A percentile compares a stretch with the other conserved stretches of the same genome.
Conservation (phyloP, 2,329 filamentous ascomycete species). For the Orbilia quercus region DNA sequence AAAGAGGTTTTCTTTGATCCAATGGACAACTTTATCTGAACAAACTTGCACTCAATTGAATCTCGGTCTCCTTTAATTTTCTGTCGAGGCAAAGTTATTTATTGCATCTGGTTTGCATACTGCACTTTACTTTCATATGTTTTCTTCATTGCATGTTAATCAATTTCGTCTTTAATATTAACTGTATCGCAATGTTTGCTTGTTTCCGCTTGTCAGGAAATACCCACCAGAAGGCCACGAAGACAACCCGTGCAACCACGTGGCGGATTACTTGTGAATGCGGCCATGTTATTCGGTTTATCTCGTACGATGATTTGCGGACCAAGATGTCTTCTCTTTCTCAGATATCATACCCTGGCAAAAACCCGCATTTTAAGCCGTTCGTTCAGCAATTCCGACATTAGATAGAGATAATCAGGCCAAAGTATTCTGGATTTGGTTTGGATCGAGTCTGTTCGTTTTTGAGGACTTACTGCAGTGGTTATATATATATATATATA, state of each 20-base stretch:
- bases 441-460: background rate
- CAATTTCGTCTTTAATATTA: too few species aligned
- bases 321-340: conserved; percentile 4
- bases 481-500: conserved; percentile 9
- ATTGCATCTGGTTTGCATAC: too few species aligned
- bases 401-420: background rate
- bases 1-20: conserved; percentile 21
- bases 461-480: too few species aligned
- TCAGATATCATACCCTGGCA: conserved; percentile 5
- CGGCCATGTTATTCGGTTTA: background rate
- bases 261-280: conserved; percentile 14
- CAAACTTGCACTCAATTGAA: background rate
- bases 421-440: conserved; percentile 2
- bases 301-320: conserved; percentile 31
- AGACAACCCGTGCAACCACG: conserved; percentile 23
- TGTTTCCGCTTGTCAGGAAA: background rate
- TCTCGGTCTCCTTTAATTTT: too few species aligned
- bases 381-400: conserved; percentile 6
- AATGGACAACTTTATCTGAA: conserved; percentile 19
- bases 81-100: too few species aligned
- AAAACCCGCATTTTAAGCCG: conserved; percentile 34
- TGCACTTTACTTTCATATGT: too few species aligned
- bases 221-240: conserved; percentile 5
- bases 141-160: too few species aligned
- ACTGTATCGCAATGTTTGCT: background rate